These are phyloP conservation scores for Elongisporangium anandrum DNA, from an alignment of 352 stramenopile genomes.

Conservation along the genomic window DNA sequence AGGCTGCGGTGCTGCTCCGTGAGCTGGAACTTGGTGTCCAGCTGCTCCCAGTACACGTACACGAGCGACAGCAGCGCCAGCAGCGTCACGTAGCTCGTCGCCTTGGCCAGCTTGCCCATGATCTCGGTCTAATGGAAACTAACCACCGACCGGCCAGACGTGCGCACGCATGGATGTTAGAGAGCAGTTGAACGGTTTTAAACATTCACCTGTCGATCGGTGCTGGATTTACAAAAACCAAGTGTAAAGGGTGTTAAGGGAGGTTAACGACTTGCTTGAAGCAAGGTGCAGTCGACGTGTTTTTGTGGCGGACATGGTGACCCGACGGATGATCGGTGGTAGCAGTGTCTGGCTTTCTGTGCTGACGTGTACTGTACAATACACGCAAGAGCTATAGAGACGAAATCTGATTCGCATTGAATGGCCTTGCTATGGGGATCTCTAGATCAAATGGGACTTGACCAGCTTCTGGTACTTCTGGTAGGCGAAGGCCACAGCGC, in stretches of 20 bases:
- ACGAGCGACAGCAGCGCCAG: slow-evolving; percentile 32
- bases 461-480: slow-evolving; percentile 85
- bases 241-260: not conserved
- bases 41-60: slow-evolving; percentile 49
- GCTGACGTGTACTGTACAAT: not conserved
- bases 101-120: slow-evolving; percentile 52
- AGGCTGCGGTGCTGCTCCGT: slow-evolving; percentile 55
- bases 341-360: not conserved
- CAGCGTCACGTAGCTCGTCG: slow-evolving; percentile 33
- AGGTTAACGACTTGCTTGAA: not conserved
- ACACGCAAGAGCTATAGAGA: not conserved
- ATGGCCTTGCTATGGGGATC: not conserved
- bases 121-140: slow-evolving; percentile 1
- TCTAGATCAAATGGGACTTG: slow-evolving; percentile 82
- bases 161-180: not conserved
- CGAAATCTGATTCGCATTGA: not conserved
- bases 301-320: not conserved
- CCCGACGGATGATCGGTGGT: not conserved
- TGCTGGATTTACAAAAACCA: not conserved
- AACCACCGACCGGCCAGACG: not conserved
- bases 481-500: slow-evolving; percentile 59
- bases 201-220: not conserved
- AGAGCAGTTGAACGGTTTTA: not conserved
- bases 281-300: not conserved
- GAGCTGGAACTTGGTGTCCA: slow-evolving; percentile 51